These are phyloP conservation scores for Huntiella abstrusa DNA, from an alignment of 2,329 filamentous ascomycete species.

Conservation along the genomic window DNA sequence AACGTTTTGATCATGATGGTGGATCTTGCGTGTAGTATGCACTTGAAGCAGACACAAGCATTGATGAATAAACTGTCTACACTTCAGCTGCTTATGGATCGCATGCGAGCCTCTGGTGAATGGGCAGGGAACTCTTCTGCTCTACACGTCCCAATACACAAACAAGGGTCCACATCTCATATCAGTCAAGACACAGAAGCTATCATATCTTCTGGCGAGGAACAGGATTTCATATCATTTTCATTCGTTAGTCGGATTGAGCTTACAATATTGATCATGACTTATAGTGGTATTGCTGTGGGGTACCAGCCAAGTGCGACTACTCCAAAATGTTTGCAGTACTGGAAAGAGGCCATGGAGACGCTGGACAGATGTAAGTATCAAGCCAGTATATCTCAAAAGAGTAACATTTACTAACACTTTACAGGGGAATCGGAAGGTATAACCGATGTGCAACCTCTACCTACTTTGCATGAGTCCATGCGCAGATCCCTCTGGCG, in stretches of 20 bases:
- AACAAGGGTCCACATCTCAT: conserved; percentile 18
- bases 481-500: conserved; percentile 45
- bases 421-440: conserved; percentile 12
- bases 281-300: conserved; percentile 32
- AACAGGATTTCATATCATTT: conserved; percentile 37
- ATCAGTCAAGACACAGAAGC: conserved; percentile 39
- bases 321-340: conserved; percentile 20
- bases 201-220: conserved; percentile 31
- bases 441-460: conserved; percentile 6
- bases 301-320: conserved; percentile 21
- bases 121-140: conserved; percentile 30
- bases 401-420: conserved; percentile 2
- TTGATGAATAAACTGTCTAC: conserved; percentile 40
- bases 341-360: conserved; percentile 25
- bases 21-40: conserved; percentile 51
- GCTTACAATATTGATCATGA: conserved; percentile 34
- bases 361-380: conserved; percentile 29
- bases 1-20: conserved; percentile 46
- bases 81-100: conserved; percentile 44
- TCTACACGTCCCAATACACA: conserved; percentile 36
- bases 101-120: conserved; percentile 25
- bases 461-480: conserved; percentile 28
- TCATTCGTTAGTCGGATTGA: conserved; percentile 43
- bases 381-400: conserved; percentile 12
- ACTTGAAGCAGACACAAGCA: conserved; percentile 38